Base-by-base conservation (phyloP, 345 rosid species). In the Toxicodendron radicans region DNA sequence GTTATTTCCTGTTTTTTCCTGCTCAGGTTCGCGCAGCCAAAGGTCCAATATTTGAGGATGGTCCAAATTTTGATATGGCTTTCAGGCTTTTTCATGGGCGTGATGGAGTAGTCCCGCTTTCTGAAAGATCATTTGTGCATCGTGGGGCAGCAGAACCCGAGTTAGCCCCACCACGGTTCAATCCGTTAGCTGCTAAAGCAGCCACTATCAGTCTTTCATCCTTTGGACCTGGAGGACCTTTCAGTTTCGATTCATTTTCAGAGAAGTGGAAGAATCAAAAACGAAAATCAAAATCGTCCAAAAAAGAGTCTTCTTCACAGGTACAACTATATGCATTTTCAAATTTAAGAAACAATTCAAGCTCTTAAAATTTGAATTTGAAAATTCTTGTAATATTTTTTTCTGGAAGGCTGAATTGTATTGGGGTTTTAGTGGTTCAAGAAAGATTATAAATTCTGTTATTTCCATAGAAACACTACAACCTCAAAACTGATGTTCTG, bases 11-110 rank as follows among this genome's bases (percentile, higher is more conserved):
- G 3, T 32, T 30, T 73, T 48, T 59, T 54, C 54, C 45, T 73
- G 64, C 41, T 51, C 76, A 91, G 97, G 85, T 72, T 4, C 89
- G 88, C 49, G 79, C 84, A 23, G 89, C 85, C 58, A 87, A 86
- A 83, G 99, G 97, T 73, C 99, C 99, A 3, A 95, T 95, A 38
- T 95, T 95, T 74, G 99, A 95, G 85, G 99, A 95, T 89, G 99
- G 94, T 18, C 97, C 96, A 63, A 92, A 91, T 87, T 95, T 92
- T 82, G 99, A 92, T 53, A 87, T 82, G 84, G 91, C 98, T 16
- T 92, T 92, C 82, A 87, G 92, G 87, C 88, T 95, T 75, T 95
- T 95, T 84, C 99, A 95, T 77, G 99, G 99, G 11, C 84, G 49
- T 64, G 96, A 91, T 76, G 99, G 99, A 78, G 98, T 95, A 58